Base-by-base conservation (phyloP, 2,329 filamentous ascomycete genomes). In the Phialemoniopsis sp. region DNA sequence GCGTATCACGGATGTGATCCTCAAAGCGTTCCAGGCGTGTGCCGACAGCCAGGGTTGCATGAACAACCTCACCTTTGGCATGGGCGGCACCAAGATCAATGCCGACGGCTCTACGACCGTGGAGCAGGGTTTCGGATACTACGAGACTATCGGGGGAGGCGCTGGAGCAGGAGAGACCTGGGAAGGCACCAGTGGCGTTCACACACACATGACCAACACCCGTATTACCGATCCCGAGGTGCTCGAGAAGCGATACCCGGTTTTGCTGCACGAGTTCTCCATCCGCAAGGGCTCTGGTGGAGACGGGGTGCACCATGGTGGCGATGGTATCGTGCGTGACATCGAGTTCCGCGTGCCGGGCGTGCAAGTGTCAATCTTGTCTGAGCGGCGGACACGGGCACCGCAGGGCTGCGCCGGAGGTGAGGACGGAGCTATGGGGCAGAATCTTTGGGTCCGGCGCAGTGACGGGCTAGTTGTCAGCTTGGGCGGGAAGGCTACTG, bases 81-180 rank as follows among this genome's bases (percentile, higher is more conserved):
- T 37, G 19, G 43, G 40, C 37, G 37, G 29, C 6, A 26, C 76
- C 39, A 70, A 73, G n/a, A 70, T 79, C n/a, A 79, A n/a, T n/a
- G n/a, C n/a, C n/a, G n/a, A 34, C n/a, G 21, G 10, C 21, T 29
- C 36, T 2, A 38, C 41, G 8, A 58, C 54, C 6, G 55, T 53
- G 0, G 43, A 42, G n/a, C 47, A 9, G 36, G 54, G 8, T 49
- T 55, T 34, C 38, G 55, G 54, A 29, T 60, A 58, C 38, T 56
- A 57, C 17, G 59, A 62, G 46, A 53, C 56, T 1, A 53, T 63
- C 29, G 54, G 55, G 6, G 61, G 61, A n/a, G 61, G 60, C 2
- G 48, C 48, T 4, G 60, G 60, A 10, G 61, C 59, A 3, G 59
- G 58, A 0, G 46, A 53, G 1, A 45, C 47, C 0, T 61, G 54